A percentile compares a stretch with the other conserved stretches of the same genome.
These are phyloP conservation scores for Colletotrichum orchidophilum DNA, from an alignment of 2,329 filamentous ascomycete genomes.

Conservation along the genomic window DNA sequence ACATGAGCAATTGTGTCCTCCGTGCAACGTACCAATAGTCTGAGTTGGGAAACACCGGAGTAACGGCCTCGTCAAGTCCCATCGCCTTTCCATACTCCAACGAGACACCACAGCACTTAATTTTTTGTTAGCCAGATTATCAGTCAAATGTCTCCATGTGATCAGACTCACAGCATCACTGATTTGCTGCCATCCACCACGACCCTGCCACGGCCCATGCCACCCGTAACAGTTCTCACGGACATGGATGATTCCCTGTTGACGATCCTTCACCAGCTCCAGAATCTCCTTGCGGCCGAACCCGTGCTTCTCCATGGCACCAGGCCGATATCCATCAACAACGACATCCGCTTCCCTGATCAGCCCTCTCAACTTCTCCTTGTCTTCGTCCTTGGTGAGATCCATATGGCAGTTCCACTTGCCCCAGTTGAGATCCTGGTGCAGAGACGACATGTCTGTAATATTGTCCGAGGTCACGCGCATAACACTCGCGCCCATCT, in stretches of 20 bases:
- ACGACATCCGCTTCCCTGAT: conserved; percentile 60
- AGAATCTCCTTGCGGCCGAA: conserved; percentile 52
- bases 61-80: conserved; percentile 42
- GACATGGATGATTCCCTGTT: conserved; percentile 51
- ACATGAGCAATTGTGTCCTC: neutral
- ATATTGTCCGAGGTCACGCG: conserved; percentile 50
- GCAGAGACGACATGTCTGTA: conserved; percentile 50
- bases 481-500: conserved; percentile 58
- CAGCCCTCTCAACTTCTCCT: conserved; percentile 40
- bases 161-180: conserved; percentile 49
- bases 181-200: conserved; percentile 64
- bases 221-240: conserved; percentile 64
- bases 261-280: conserved; percentile 42
- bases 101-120: conserved; percentile 52
- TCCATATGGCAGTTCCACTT: conserved; percentile 58
- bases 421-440: conserved; percentile 58
- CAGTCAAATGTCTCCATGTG: neutral
- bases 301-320: conserved; percentile 56
- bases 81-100: conserved; percentile 55
- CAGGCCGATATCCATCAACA: conserved; percentile 59
- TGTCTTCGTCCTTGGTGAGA: conserved; percentile 40
- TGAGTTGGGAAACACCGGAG: conserved; percentile 43
- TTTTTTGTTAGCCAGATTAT: neutral
- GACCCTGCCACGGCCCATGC: conserved; percentile 55
- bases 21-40: conserved; percentile 38